Evolutionary conservation across 768 basidiomycete species (phyloP), one percentile per base, ranked within the genome.

Genomic region (Lactifluus volemus): DNA sequence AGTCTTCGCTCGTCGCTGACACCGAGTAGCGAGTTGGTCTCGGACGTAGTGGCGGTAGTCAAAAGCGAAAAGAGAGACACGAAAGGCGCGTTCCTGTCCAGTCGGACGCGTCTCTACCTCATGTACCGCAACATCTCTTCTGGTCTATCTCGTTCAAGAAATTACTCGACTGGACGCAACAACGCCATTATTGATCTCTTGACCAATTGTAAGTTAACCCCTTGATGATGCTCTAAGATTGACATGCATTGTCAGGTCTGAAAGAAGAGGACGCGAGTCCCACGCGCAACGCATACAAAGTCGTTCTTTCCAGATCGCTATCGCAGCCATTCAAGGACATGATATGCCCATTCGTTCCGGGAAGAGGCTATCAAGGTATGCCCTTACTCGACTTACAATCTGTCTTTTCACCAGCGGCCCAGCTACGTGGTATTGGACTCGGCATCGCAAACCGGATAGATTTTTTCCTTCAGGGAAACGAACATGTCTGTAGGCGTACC

Each of bases 121-220:
- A 14, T 25, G 30, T 19, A 17, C 19, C 15, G 9, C 12, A 10
- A 11, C 3, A 11, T 57, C 12, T 17, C 45, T 15, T 36, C 11
- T 38, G 19, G 19, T 41, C n/a, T 36, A 4, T 29, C 58, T 53
- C 47, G 12, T 34, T 48, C 50, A 19, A 45, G 55, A 39, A 7
- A 21, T 0, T 57, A 58, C 29, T 49, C 61, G 6, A 58, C 47
- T 1, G 5, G 1, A 6, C 73, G 70, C 49, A 79, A 79, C 59
- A 66, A 76, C 19, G 70, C 71, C 17, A 67, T 79, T 34, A 65
- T 78, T 29, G 71, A 76, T 42, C 70, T 78, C 68, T 67, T 84
- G 60, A 69, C 72, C 48, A 72, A 69, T 67, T 75, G 83, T 81
- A 65, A 53, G 74, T 70, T 4, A n/a, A 1, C 32, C 4, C 5